A percentile compares a stretch with the other conserved stretches of the same genome.
Conservation (phyloP, 2,329 filamentous ascomycete genomes). For the Colletotrichum tamarilloi region DNA sequence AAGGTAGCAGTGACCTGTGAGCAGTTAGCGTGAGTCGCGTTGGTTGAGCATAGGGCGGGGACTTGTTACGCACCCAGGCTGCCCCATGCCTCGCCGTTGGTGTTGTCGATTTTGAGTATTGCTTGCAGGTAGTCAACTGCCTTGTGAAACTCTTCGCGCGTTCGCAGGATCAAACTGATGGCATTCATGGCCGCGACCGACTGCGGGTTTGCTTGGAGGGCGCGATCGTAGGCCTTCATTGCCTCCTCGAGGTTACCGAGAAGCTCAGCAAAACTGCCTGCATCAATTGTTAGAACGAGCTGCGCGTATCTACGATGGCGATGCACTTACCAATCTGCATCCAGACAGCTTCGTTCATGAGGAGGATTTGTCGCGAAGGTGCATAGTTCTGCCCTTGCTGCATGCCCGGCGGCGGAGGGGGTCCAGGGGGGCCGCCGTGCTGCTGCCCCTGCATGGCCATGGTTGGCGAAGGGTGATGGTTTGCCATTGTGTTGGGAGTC, state of each 20-base stretch:
- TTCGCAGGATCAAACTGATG: conserved; percentile 90
- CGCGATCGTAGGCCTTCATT: conserved; percentile 90
- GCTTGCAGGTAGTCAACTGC: conserved; percentile 93
- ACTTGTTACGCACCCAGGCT: conserved; percentile 77
- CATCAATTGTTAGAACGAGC: conserved; percentile 42
- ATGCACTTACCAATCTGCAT: conserved; percentile 84
- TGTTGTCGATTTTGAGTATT: conserved; percentile 88
- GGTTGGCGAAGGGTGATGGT: conserved; percentile 84
- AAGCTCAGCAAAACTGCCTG: conserved; percentile 87
- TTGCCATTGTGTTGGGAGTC: conserved; percentile 67
- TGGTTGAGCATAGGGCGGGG: neutral
- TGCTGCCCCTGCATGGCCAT: conserved; percentile 77
- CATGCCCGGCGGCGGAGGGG: conserved; percentile 66
- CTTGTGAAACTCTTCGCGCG: conserved; percentile 92
- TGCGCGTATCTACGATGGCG: conserved; percentile 13
- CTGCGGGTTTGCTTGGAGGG: conserved; percentile 86
- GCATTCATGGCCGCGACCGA: conserved; percentile 94
- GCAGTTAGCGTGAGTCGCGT: conserved; percentile 38
- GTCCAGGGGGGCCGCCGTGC: conserved; percentile 74
- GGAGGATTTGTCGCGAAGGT: conserved; percentile 79
- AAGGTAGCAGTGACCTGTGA: conserved; percentile 90
- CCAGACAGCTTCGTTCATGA: conserved; percentile 90
- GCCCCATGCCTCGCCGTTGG: conserved; percentile 96
- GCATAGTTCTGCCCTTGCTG: conserved; percentile 66
- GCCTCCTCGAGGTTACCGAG: conserved; percentile 91